Conservation (phyloP, 495 filamentous ascomycete species). For the Neurospora hispaniola region DNA sequence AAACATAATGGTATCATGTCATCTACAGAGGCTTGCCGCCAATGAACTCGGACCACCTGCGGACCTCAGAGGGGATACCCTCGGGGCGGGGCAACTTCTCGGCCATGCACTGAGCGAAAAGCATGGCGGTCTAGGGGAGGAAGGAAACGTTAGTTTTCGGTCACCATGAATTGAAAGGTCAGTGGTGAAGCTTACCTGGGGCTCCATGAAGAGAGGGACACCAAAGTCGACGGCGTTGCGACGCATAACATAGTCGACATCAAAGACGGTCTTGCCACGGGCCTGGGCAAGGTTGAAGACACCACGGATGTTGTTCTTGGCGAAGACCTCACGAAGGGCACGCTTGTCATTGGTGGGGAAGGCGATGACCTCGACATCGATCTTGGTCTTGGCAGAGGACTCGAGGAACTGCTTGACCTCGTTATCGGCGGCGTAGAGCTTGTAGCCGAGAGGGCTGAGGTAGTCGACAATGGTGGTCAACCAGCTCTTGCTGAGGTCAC, state of each 20-base stretch:
- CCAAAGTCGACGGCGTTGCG: slow-evolving; percentile 97
- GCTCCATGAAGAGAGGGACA: slow-evolving; percentile 97
- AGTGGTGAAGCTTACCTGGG: slow-evolving; percentile 59
- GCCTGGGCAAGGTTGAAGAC: slow-evolving; percentile 89
- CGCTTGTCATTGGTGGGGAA: slow-evolving; percentile 97
- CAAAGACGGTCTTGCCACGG: slow-evolving; percentile 71
- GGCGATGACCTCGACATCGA: slow-evolving; percentile 81
- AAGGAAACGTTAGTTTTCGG: slow-evolving; percentile 14
- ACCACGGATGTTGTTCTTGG: slow-evolving; percentile 92
- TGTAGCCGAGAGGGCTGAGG: slow-evolving; percentile 81
- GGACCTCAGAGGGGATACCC: slow-evolving; percentile 80
- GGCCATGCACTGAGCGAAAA: slow-evolving; percentile 93
- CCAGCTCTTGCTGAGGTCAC: slow-evolving; percentile 54
- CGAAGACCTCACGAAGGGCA: slow-evolving; percentile 86
- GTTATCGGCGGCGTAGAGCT: slow-evolving; percentile 74
- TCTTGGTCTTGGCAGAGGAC: slow-evolving; percentile 48
- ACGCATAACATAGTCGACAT: slow-evolving; percentile 97
- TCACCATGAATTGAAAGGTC: neutral
- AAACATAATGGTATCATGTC: slow-evolving; percentile 3
- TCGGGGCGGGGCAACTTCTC: slow-evolving; percentile 79
- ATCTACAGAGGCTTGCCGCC: slow-evolving; percentile 80
- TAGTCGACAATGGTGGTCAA: slow-evolving; percentile 71
- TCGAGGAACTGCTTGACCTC: slow-evolving; percentile 79
- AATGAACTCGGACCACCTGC: slow-evolving; percentile 88
- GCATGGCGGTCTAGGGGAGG: slow-evolving; percentile 65